Conservation (phyloP, 1,284 basidiomycete genomes). For the Apiotrichum porosum region DNA sequence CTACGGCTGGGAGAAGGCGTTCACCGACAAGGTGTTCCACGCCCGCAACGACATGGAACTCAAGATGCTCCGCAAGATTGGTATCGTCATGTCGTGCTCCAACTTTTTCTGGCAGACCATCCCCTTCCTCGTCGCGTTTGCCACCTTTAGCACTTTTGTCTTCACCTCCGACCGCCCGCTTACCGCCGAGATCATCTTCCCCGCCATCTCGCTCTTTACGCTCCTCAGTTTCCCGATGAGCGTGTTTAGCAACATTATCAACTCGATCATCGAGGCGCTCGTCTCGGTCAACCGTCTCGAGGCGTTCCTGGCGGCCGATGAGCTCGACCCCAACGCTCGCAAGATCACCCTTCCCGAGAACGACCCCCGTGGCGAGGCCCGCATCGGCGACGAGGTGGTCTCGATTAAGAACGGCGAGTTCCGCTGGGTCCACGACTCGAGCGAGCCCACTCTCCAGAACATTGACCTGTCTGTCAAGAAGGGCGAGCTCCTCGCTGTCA, state of each 20-base stretch:
- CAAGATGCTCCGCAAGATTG: slow-evolving; percentile 73
- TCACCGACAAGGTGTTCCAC: slow-evolving; percentile 61
- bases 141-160: slow-evolving; percentile 75
- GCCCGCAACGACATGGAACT: slow-evolving; percentile 84
- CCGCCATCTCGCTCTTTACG: slow-evolving; percentile 87
- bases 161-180: slow-evolving; percentile 64
- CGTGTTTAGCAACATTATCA: slow-evolving; percentile 55
- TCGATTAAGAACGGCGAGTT: slow-evolving; percentile 71
- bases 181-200: slow-evolving; percentile 89
- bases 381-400: slow-evolving; percentile 68
- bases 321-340: slow-evolving; percentile 73
- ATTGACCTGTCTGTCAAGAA: slow-evolving; percentile 71
- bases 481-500: slow-evolving; percentile 79
- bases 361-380: slow-evolving; percentile 45
- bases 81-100: slow-evolving; percentile 55
- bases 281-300: slow-evolving; percentile 80
- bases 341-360: slow-evolving; percentile 50
- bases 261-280: slow-evolving; percentile 55
- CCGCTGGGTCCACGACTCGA: slow-evolving; percentile 60
- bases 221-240: slow-evolving; percentile 81
- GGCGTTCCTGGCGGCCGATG: slow-evolving; percentile 69
- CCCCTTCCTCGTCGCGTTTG: slow-evolving; percentile 70
- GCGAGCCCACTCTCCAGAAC: slow-evolving; percentile 66
- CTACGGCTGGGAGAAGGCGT: slow-evolving; percentile 72
- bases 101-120: slow-evolving; percentile 45